Evolutionary conservation across 192 early-diverging fungal genomes (phyloP), one percentile per base, ranked within the genome.

Genomic region (Nowakowskiella sp.): DNA sequence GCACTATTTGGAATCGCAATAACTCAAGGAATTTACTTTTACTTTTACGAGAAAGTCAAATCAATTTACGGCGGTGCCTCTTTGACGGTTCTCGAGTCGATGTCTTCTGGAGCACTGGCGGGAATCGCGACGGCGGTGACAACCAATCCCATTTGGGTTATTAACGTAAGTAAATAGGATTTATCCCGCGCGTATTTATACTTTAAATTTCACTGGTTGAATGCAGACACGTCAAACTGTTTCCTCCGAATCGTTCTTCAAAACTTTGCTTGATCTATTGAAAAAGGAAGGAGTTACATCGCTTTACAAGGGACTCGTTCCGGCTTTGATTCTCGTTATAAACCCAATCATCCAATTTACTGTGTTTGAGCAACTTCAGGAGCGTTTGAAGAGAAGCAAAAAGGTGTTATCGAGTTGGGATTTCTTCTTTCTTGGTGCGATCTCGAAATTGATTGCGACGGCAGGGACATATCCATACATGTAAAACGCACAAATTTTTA

Each of bases 311-410:
- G 96, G 96, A 31, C 79, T 97, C 26, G 65, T 86, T 29, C 93
- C 96, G 29, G 96, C 96, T 39, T 76, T 99, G 59, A 89, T 99
- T 49, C 75, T 99, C 67, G 96, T 99, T 43, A 91, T 89, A 74
- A 99, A 99, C 75, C 96, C 96, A 36, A 92, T 99, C 50, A 99
- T 99, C 68, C 96, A 99, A 77, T 99, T 95, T 73, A 97, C 96
- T 4, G 87, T 85, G 4, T 99, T 95, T 80, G 96, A 99, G 75
- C 86, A 89, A 70, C 58, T 96, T 53, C 91, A 90, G 79, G 75
- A 72, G 42, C 66, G 61, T 22, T 50, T 76, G 4, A 69, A 83
- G 32, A 51, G 75, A 27, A 80, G 84, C 61, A 74, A 60, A 30
- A 59, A 54, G 16, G 72, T 67, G 32, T 78, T 95, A 16, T 76